Percentiles rank a stretch among this genome's conserved stretches.
Conservation (phyloP, 2,329 filamentous ascomycete genomes). For the Sporothrix sp. region DNA sequence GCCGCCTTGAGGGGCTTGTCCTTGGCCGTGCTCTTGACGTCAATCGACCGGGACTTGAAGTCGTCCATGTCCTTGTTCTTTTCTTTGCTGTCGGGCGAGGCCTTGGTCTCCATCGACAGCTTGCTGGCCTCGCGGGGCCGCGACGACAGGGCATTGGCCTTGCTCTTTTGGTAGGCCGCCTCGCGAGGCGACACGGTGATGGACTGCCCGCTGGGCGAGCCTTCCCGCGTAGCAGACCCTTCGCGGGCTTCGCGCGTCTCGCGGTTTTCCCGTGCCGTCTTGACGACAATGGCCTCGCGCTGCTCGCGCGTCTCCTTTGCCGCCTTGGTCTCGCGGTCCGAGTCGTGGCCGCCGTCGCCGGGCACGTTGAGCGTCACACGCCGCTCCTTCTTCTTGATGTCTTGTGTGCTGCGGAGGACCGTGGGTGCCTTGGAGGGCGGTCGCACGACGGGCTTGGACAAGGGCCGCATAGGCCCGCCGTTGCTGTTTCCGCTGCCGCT, state of each 20-base stretch:
- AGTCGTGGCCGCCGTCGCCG: not conserved
- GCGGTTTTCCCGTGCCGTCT: slow-evolving; percentile 13
- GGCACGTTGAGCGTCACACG: not conserved
- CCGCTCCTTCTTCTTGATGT: slow-evolving; percentile 14
- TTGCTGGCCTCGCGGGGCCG: slow-evolving; percentile 16
- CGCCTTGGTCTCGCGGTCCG: slow-evolving; percentile 14
- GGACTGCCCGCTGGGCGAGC: not conserved
- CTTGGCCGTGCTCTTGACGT: slow-evolving; percentile 9
- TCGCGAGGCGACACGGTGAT: not conserved
- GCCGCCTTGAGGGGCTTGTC: slow-evolving; percentile 5
- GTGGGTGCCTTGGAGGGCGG: slow-evolving; percentile 9
- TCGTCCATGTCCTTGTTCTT: not conserved
- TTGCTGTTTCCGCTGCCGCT: not conserved
- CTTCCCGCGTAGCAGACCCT: too few species aligned
- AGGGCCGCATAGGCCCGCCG: slow-evolving; percentile 14
- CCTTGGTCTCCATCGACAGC: slow-evolving; percentile 13
- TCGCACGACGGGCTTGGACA: slow-evolving; percentile 13
- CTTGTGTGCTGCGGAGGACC: slow-evolving; percentile 13
- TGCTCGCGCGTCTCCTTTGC: slow-evolving; percentile 12
- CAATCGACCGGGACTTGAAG: slow-evolving; percentile 7
- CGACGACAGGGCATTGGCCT: slow-evolving; percentile 7
- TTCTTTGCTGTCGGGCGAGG: slow-evolving; percentile 10
- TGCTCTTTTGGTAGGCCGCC: slow-evolving; percentile 5
- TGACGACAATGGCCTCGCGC: slow-evolving; percentile 13
- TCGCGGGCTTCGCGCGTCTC: not conserved